These are phyloP conservation scores for Cryptosporidium ubiquitum DNA, from an alignment of 169 alveolate genomes.

Conservation along the genomic window DNA sequence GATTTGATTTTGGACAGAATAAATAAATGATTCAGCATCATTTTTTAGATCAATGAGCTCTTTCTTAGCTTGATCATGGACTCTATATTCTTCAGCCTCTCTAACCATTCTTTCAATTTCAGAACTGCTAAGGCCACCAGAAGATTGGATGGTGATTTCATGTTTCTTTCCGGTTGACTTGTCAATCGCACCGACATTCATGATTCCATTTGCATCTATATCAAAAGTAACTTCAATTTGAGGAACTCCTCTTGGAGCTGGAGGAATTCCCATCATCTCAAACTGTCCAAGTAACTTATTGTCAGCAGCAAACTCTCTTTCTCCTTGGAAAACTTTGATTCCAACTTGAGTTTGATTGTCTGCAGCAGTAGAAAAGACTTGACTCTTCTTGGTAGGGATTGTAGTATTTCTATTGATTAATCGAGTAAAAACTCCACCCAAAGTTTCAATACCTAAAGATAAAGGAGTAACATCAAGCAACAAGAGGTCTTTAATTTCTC, in stretches of 20 bases:
- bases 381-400: constrained; percentile 98
- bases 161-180: constrained; percentile 96
- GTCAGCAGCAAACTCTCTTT: constrained; percentile 97
- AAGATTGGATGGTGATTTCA: constrained; percentile 94
- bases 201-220: constrained; percentile 98
- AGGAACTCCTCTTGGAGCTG: constrained; percentile 98
- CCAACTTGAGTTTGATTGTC: constrained; percentile 98
- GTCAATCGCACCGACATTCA: constrained; percentile 97
- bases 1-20: constrained; percentile 89
- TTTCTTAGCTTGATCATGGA: constrained; percentile 93
- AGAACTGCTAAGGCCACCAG: constrained; percentile 94
- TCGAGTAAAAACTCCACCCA: constrained; percentile 96
- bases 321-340: constrained; percentile 99
- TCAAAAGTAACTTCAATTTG: constrained; percentile 96
- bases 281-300: constrained; percentile 97
- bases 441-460: constrained; percentile 96
- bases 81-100: constrained; percentile 95
- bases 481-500: constrained; percentile 96
- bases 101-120: constrained; percentile 96
- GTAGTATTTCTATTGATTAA: constrained; percentile 97
- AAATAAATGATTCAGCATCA: constrained; percentile 92
- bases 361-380: constrained; percentile 97
- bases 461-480: constrained; percentile 96
- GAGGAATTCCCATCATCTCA: constrained; percentile 97
- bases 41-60: constrained; percentile 93